Conservation (phyloP, 2,329 filamentous ascomycete genomes). For the Neophaeococcomyces aloes region DNA sequence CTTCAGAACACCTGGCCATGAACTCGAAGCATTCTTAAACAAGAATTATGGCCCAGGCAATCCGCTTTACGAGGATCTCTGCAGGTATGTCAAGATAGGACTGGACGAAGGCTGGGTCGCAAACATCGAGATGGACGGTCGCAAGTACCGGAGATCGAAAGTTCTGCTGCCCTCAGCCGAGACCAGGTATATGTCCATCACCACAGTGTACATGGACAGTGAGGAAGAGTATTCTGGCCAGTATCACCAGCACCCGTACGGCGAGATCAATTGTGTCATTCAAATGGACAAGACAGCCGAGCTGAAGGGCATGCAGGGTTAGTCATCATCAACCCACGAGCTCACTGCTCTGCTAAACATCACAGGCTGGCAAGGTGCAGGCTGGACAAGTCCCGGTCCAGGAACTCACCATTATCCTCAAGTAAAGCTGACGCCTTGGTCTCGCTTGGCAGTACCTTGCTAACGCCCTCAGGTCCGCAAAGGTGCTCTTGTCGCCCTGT, state of each 20-base stretch:
- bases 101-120: conserved; percentile 39
- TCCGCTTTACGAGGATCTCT: conserved; percentile 35
- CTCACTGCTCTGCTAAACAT: too few relatives aligned
- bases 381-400: conserved; percentile 46
- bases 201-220: conserved; percentile 48
- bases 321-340: too few relatives aligned
- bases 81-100: conserved; percentile 30
- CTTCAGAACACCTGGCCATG: conserved; percentile 36
- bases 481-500: conserved; percentile 43
- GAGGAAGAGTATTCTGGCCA: conserved; percentile 41
- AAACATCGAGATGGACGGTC: conserved; percentile 34
- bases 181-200: conserved; percentile 46
- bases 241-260: conserved; percentile 45
- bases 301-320: conserved; percentile 46
- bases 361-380: conserved; percentile 46
- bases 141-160: conserved; percentile 39
- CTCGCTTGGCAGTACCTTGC: background rate
- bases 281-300: conserved; percentile 41
- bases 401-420: conserved; percentile 50
- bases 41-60: conserved; percentile 35
- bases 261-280: conserved; percentile 47
- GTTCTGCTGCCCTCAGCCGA: conserved; percentile 37
- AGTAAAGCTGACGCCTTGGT: conserved; percentile 27
- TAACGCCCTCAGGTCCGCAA: conserved; percentile 17
- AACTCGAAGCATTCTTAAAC: conserved; percentile 37